Evolutionary conservation across 2,329 filamentous ascomycete species (phyloP).

Genomic region (Thielaviopsis populi): DNA sequence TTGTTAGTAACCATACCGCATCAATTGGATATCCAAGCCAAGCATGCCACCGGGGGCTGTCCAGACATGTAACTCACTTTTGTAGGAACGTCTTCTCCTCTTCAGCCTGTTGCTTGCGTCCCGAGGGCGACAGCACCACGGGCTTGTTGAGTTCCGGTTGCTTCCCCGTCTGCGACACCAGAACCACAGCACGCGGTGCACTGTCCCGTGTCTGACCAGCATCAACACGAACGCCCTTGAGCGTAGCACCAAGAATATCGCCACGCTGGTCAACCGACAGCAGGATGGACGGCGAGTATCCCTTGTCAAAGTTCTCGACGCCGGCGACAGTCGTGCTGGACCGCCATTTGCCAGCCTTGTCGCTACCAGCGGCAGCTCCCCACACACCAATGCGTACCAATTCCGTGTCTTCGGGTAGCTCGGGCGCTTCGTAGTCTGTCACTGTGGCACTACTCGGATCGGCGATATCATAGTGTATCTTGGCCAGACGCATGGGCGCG

Average conservation of each 20-base stretch:
- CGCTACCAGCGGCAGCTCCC: conserved; percentile 26
- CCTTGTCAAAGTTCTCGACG: conserved; percentile 44
- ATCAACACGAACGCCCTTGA: conserved; percentile 44
- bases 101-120: conserved; percentile 42
- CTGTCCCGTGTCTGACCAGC: conserved; percentile 51
- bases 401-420: conserved; percentile 30
- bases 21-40: neutral
- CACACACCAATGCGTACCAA: conserved; percentile 45
- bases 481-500: conserved; percentile 35
- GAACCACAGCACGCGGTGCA: conserved; percentile 42
- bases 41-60: neutral
- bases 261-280: conserved; percentile 32
- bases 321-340: conserved; percentile 42
- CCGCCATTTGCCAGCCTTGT: conserved; percentile 31
- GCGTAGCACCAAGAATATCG: conserved; percentile 33
- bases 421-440: conserved; percentile 41
- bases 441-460: conserved; percentile 31
- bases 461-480: conserved; percentile 39
- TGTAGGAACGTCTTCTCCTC: conserved; percentile 52
- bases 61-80: conserved; percentile 35
- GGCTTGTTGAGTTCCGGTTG: conserved; percentile 48
- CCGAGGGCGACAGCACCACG: conserved; percentile 39
- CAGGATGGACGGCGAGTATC: conserved; percentile 42
- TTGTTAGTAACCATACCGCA: neutral
- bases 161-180: conserved; percentile 34